Percentiles rank a stretch among this genome's conserved stretches.
Conservation (phyloP, 768 basidiomycete genomes). For the Lentinula edodes region DNA sequence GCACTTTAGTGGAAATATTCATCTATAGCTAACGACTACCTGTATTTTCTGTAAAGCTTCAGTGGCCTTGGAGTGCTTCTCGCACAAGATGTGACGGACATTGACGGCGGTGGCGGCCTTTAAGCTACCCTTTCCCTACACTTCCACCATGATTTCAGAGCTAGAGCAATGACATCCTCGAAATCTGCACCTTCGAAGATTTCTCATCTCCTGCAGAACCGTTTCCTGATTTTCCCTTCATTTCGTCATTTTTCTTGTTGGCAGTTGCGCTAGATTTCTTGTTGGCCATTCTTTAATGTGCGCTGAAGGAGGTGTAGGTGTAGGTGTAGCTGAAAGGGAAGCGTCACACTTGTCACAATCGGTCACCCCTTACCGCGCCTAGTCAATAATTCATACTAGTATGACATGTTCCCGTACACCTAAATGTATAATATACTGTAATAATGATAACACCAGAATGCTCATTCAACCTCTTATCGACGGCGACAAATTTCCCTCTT, state of each 20-base stretch:
- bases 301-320: too few relatives aligned
- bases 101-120: slow-evolving; percentile 81
- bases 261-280: slow-evolving; percentile 1
- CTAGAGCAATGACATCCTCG: background rate
- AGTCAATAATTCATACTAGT: too few relatives aligned
- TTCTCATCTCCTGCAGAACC: slow-evolving; percentile 33
- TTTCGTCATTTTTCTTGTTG: slow-evolving; percentile 29
- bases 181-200: slow-evolving; percentile 29
- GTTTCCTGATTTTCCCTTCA: slow-evolving; percentile 33
- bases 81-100: slow-evolving; percentile 84
- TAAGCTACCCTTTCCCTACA: slow-evolving; percentile 33
- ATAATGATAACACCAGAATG: background rate
- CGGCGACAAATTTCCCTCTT: too few relatives aligned
- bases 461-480: too few relatives aligned
- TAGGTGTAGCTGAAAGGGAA: too few relatives aligned
- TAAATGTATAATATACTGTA: background rate
- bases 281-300: background rate
- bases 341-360: background rate
- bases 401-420: too few relatives aligned
- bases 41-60: slow-evolving; percentile 79
- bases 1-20: background rate
- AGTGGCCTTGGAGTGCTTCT: slow-evolving; percentile 75
- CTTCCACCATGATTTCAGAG: background rate
- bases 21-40: slow-evolving; percentile 29
- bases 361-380: too few relatives aligned